Base-by-base conservation (phyloP, 495 filamentous ascomycete genomes). In the Bombardia bombarda region DNA sequence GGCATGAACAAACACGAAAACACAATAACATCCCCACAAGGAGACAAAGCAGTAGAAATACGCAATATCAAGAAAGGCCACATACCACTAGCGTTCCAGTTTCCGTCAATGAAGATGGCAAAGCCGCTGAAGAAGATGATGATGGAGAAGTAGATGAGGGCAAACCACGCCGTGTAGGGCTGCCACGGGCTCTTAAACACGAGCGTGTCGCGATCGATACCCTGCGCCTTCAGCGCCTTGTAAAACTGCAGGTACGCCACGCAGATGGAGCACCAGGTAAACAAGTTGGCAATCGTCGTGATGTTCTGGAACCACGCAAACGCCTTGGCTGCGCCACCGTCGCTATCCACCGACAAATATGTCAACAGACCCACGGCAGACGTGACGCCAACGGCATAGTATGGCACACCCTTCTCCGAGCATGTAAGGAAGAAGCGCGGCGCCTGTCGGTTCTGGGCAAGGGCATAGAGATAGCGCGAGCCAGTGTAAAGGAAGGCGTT, bases 401-500 rank as follows among this genome's bases (percentile, higher is more conserved):
- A 36, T 0, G 78, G 79, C 2, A 82, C 73, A 14, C 79, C 78
- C 22, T 53, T 49, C 47, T 65, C 68, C 33, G 66, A 72, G 47
- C 71, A 77, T 35, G 55, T 65, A 14, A 45, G 17, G 34, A 84
- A 68, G 49, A 82, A 51, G 6, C 53, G 58, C 0, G 82, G 82
- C 0, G 81, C 81, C 20, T 76, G 71, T 6, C 78, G 69, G 25
- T 75, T 55, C 23, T 55, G 28, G 0, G 80, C 80, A 21, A 82
- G 66, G 9, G 74, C 73, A 47, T 82, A 79, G 3, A 86, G 66
- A 45, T 75, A 80, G 8, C 84, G 75, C 2, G 76, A 80, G 8
- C 77, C 79, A 47, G 77, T 79, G 64, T 83, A 86, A 30, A 88
- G 64, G 60, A 80, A 79, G 1, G 80, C 77, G 49, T 87, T 87